A percentile compares a stretch with the other conserved stretches of the same genome.
These are phyloP conservation scores for Andrographis paniculata DNA, from an alignment of 305 asterid species.

Conservation along the genomic window DNA sequence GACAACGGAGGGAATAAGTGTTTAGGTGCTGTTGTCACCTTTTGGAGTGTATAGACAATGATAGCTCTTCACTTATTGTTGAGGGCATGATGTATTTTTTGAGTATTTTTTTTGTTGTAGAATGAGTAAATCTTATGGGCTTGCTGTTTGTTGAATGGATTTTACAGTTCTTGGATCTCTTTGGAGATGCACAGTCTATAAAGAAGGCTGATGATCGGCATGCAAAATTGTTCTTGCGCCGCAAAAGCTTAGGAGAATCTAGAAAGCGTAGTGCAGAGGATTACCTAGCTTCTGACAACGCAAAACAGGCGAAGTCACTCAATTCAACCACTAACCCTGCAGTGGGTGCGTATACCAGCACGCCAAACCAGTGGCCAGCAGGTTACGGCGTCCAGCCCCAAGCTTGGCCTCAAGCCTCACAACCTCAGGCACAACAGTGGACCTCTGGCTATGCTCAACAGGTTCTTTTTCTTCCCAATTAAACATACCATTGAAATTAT, in stretches of 20 bases:
- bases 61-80: too few relatives aligned
- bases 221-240: conserved; percentile 75
- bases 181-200: conserved; percentile 62
- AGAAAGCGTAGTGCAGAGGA: conserved; percentile 90
- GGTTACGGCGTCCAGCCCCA: conserved; percentile 85
- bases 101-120: too few relatives aligned
- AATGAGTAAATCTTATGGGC: conserved; percentile 10
- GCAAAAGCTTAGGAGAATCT: conserved; percentile 62
- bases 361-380: conserved; percentile 80
- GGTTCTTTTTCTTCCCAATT: too few relatives aligned
- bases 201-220: conserved; percentile 87
- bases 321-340: conserved; percentile 49
- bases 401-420: conserved; percentile 87
- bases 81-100: too few relatives aligned
- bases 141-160: not conserved
- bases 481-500: too few relatives aligned
- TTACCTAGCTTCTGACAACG: conserved; percentile 63
- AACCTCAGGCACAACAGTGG: conserved; percentile 82
- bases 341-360: conserved; percentile 57
- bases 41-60: too few relatives aligned
- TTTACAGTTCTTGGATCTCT: conserved; percentile 92
- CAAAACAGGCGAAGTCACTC: conserved; percentile 60
- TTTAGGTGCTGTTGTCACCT: too few relatives aligned
- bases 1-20: too few relatives aligned
- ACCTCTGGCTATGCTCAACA: conserved; percentile 76